Evolutionary conservation across 176 grass and related monocot species (phyloP).

Genomic region (Poa pratensis): DNA sequence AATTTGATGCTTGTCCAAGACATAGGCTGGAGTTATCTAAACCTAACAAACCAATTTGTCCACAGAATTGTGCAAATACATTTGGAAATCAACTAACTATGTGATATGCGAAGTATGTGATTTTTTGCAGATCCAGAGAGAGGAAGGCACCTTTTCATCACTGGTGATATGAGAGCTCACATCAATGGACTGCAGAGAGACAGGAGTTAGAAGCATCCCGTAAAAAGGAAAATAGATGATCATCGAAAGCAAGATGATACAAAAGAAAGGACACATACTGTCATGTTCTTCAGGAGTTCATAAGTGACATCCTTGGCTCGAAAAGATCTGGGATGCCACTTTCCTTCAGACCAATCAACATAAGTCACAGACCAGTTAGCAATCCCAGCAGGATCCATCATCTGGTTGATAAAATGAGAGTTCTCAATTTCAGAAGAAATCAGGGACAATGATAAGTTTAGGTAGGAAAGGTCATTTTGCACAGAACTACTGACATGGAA

Average conservation of each 20-base stretch:
- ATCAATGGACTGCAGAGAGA: slow-evolving; percentile 80
- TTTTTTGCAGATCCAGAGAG: background rate
- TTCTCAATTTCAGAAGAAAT: background rate
- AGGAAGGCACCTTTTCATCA: slow-evolving; percentile 43
- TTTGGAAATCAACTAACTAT: background rate
- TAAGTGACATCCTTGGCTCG: slow-evolving; percentile 77
- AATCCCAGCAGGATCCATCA: slow-evolving; percentile 88
- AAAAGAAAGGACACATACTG: slow-evolving; percentile 51
- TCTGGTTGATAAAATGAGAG: slow-evolving; percentile 45
- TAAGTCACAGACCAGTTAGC: slow-evolving; percentile 95
- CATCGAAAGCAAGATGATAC: background rate
- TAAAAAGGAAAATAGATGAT: background rate
- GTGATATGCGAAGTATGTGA: background rate
- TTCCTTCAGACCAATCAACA: slow-evolving; percentile 99
- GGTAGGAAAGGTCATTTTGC: background rate
- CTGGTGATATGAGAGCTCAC: slow-evolving; percentile 85
- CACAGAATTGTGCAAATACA: background rate
- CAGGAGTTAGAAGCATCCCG: slow-evolving; percentile 8
- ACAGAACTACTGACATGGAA: slow-evolving; percentile 66
- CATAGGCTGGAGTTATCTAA: slow-evolving; percentile 53
- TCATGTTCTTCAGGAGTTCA: slow-evolving; percentile 83
- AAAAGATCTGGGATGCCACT: slow-evolving; percentile 98
- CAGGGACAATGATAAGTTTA: background rate
- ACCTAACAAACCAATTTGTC: slow-evolving; percentile 5
- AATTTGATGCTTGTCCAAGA: background rate